Base-by-base conservation (phyloP, 1,139 yeast species). In the Sporopachydermia cereana region DNA sequence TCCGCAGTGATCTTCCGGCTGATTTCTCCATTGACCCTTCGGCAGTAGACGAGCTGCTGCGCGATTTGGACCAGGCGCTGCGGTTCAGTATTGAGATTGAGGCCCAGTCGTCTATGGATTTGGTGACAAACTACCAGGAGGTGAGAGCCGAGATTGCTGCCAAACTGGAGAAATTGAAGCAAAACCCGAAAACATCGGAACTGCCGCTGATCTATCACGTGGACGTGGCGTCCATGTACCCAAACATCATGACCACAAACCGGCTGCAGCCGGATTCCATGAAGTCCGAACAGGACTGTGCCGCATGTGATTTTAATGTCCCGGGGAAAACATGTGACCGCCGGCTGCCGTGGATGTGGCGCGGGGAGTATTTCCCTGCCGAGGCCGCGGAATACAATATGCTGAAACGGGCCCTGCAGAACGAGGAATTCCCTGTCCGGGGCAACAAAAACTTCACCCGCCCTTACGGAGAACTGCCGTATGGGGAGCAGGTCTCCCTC, bases 181-280 rank as follows among this genome's bases (percentile, higher is more conserved):
- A 69, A 2, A 71, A 72, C 30, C 91, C 94, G 0, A 67, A 67
- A 34, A 68, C 97, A 53, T 61, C 64, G 9, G 98, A 91, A 56
- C 68, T 68, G 5, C 99, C 99, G 0, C 69, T 85, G 36, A 93
- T 93, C 52, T 93, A 93, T 57, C 99, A 93, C 60, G 96, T 93
- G 39, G 99, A 93, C 68, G 99, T 93, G 46, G 97, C 99, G 0
- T 91, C 98, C 0, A 93, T 93, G 99, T 93, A 93, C 58, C 99
- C 99, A 2, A 91, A 93, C 59, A 93, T 93, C 57, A 93, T 93
- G 97, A 86, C 96, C 2, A 84, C 98, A 0, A 93, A 93, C 63
- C 77, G 99, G 58, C 69, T 93, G 46, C 99, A 93, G 61, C 99
- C 99, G 0, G 99, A 93, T 62, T 89, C 98, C 1, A 91, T 93